Percentiles rank a stretch among this genome's conserved stretches.
Conservation (phyloP, 2,329 filamentous ascomycete species). For the Arthrobotrys entomopaga region DNA sequence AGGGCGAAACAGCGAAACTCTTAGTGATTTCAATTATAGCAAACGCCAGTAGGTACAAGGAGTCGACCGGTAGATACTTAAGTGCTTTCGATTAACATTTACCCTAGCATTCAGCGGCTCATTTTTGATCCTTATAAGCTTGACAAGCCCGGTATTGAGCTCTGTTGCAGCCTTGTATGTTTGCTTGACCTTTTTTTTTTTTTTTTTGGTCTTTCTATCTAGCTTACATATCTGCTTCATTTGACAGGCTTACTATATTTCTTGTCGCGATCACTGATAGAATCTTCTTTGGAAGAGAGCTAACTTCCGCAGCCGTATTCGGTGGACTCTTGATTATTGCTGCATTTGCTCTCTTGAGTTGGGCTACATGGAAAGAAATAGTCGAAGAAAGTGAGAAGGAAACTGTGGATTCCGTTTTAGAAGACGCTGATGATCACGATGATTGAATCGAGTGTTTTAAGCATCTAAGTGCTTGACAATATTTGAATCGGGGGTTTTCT, state of each 20-base stretch:
- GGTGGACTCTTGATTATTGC: conserved; percentile 89
- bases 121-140: conserved; percentile 89
- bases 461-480: too few species aligned
- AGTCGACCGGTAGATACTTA: not conserved
- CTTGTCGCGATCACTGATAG: conserved; percentile 93
- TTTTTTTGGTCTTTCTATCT: not conserved
- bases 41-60: conserved; percentile 74
- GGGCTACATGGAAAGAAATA: conserved; percentile 94
- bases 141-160: conserved; percentile 90
- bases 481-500: not conserved
- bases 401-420: conserved; percentile 58
- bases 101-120: conserved; percentile 80
- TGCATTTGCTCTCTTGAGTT: conserved; percentile 87
- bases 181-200: not conserved
- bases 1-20: conserved; percentile 80
- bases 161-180: conserved; percentile 81
- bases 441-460: conserved; percentile 9
- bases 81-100: conserved; percentile 19
- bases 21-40: conserved; percentile 81
- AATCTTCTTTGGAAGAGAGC: conserved; percentile 79
- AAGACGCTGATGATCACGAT: conserved; percentile 36
- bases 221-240: not conserved
- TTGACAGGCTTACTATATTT: conserved; percentile 80
- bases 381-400: conserved; percentile 78
- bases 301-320: conserved; percentile 77